Conservation (phyloP, 2,329 filamentous ascomycete genomes). For the Aspergillus intermedius region DNA sequence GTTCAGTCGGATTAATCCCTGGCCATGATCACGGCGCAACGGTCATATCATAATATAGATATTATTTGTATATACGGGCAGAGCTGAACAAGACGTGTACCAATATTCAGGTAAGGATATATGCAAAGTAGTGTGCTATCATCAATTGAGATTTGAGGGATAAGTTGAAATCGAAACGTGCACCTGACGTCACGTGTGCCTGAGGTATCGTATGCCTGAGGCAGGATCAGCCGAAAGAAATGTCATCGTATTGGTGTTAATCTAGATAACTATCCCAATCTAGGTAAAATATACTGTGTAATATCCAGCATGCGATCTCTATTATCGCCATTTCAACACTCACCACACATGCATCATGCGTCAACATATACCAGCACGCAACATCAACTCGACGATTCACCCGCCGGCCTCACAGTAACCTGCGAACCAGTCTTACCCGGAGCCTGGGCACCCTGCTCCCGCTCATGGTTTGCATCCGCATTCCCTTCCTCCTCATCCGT, state of each 20-base stretch:
- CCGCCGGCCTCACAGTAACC: slow-evolving; percentile 12
- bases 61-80: too few species aligned
- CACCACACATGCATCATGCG: too few species aligned
- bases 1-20: too few species aligned
- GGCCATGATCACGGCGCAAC: too few species aligned
- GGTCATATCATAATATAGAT: too few species aligned
- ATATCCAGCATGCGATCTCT: not conserved
- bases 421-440: slow-evolving; percentile 8
- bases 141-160: not conserved
- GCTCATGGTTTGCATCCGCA: not conserved
- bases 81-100: too few species aligned
- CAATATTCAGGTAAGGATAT: not conserved
- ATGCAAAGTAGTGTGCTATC: not conserved
- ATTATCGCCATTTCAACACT: not conserved
- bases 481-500: not conserved
- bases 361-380: not conserved
- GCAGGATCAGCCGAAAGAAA: too few species aligned
- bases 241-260: too few species aligned
- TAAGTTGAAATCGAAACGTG: not conserved
- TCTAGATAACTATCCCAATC: too few species aligned
- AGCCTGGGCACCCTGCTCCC: not conserved
- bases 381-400: slow-evolving; percentile 1
- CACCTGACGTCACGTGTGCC: not conserved
- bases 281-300: not conserved
- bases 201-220: not conserved